Base-by-base conservation (phyloP, 1,284 basidiomycete species). In the Laetiporus sulphureus region DNA sequence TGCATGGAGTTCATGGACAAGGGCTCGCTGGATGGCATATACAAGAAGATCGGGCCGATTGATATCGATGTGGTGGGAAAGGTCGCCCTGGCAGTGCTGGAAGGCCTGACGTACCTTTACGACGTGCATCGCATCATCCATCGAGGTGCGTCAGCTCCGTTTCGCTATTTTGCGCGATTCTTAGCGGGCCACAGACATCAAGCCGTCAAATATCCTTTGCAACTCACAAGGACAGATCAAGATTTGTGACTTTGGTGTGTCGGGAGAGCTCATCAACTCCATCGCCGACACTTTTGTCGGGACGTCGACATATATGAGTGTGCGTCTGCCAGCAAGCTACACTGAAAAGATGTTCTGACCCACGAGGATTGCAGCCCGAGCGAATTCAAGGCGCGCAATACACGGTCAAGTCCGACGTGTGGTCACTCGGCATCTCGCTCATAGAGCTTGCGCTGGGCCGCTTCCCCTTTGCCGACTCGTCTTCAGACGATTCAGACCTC, bases 81-180 rank as follows among this genome's bases (percentile, higher is more conserved):
- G 61, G 88, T 99, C 41, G 92, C 94, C 6, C 72, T 92, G 41
- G 85, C 87, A 0, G 96, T 99, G n/a, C 72, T 98, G 32, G 84
- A 91, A 49, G 95, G 95, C 6, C 66, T 99, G 57, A 93, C 90
- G 12, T 99, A 99, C 63, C 77, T 99, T n/a, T 99, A 99, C 63
- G 96, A 99, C 60, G 88, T 87, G 1, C 96, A 99, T 64, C 83
- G 93, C n/a, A 99, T 99, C 65, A 99, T 99, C 55, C 95, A 99
- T 64, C 86, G 96, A 60, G 93, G 93, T 94, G 52, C 42, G 53
- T 53, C 24, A 22, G 16, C 18, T 33, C 7, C 29, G 18, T 16
- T 7, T 18, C 15, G 12, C 24, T 22, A 16, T 16, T 12, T 10
- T 30, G 19, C 7, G 22, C 4, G 16, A 18, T 1, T 16, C 5